Percentiles rank a stretch among this genome's conserved stretches.
phyloP scores from a whole-genome alignment of 106 monocot genomes.

The Allium sativum region DNA sequence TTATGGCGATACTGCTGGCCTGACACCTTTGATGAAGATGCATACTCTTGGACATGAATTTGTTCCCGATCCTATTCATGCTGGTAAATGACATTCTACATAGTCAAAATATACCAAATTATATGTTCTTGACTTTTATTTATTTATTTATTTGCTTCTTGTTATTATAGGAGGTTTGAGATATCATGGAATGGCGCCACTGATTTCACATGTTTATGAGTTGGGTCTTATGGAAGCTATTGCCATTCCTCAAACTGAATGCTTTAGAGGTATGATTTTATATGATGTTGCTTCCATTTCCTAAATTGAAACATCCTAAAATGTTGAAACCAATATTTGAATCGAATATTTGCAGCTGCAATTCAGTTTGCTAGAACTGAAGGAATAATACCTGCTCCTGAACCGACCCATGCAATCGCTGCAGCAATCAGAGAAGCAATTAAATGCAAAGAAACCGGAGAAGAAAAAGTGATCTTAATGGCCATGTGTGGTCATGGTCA shows the following conservation, averaged over 20 bases:
- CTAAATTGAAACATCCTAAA: too few species aligned
- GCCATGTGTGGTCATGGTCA: conserved; percentile 90
- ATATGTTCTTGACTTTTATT: background rate
- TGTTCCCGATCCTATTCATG: conserved; percentile 81
- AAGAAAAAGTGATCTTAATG: conserved; percentile 71
- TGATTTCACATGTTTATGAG: conserved; percentile 78
- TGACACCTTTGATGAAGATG: conserved; percentile 92
- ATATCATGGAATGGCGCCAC: conserved; percentile 88
- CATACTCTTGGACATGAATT: conserved; percentile 89
- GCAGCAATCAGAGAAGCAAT: conserved; percentile 68
- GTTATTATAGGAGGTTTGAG: conserved; percentile 55
- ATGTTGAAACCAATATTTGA: too few species aligned
- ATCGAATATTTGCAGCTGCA: conserved; percentile 39
- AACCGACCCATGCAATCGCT: conserved; percentile 82
- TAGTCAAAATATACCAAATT: too few species aligned
- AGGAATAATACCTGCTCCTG: conserved; percentile 84
- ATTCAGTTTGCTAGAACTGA: conserved; percentile 68
- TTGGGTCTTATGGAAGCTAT: conserved; percentile 70
- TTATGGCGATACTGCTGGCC: conserved; percentile 62
- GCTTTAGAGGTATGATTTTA: conserved; percentile 46
- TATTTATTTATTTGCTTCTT: background rate
- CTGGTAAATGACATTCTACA: conserved; percentile 23
- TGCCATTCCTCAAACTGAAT: conserved; percentile 72
- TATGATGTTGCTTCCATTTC: too few species aligned
- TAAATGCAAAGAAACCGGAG: conserved; percentile 60